Percentiles rank a stretch among this genome's conserved stretches.
phyloP scores from a whole-genome alignment of 1,139 yeast species.

The Magnusiomyces magnusii region DNA sequence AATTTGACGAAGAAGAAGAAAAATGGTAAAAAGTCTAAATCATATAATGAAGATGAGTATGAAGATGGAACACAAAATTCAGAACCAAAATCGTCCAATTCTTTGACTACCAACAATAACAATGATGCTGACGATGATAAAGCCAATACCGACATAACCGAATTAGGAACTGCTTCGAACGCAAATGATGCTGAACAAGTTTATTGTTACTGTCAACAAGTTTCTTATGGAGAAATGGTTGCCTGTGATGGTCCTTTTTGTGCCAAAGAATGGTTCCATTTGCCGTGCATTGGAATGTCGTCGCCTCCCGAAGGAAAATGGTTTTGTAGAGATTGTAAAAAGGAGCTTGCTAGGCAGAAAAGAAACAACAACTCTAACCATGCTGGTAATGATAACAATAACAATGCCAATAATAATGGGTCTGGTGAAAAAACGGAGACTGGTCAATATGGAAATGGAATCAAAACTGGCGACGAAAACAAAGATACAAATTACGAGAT shows the following conservation, averaged over 20 bases:
- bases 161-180: background rate
- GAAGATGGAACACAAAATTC: too few relatives aligned
- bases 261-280: conserved; percentile 93
- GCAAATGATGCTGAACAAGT: conserved; percentile 53
- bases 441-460: too few relatives aligned
- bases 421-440: background rate
- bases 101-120: too few relatives aligned
- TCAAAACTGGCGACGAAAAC: too few relatives aligned
- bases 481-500: too few relatives aligned
- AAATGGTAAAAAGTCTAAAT: background rate
- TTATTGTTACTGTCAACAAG: conserved; percentile 94
- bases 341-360: conserved; percentile 17
- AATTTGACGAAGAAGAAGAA: background rate
- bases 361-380: background rate
- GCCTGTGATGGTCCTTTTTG: conserved; percentile 96
- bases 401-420: background rate
- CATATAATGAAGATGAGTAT: too few relatives aligned
- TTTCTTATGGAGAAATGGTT: conserved; percentile 97
- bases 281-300: conserved; percentile 87
- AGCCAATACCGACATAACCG: too few relatives aligned
- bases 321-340: conserved; percentile 85
- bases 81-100: too few relatives aligned
- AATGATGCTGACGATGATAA: too few relatives aligned
- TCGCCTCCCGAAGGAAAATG: conserved; percentile 94
- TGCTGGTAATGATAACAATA: background rate